These are phyloP conservation scores for Jamesozyma hellenica DNA, from an alignment of 805 yeast genomes.

Conservation along the genomic window DNA sequence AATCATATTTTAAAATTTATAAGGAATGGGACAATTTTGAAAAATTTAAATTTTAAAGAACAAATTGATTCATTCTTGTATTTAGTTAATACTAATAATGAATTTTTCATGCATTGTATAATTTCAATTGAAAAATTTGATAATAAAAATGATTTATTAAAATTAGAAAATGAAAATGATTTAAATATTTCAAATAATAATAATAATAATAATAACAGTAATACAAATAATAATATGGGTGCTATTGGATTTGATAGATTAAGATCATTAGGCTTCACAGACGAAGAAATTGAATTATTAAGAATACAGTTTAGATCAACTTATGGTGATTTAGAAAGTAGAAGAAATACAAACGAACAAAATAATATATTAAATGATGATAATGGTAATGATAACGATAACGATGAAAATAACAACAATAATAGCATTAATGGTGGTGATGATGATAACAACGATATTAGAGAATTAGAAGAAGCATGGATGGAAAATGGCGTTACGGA, in stretches of 20 bases:
- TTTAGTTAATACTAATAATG: slow-evolving; percentile 12
- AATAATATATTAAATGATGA: slow-evolving; percentile 7
- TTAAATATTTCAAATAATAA: neutral
- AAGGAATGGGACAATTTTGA: slow-evolving; percentile 22
- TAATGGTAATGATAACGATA: slow-evolving; percentile 11
- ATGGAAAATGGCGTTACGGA: slow-evolving; percentile 60
- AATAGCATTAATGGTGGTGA: slow-evolving; percentile 11
- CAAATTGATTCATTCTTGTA: neutral
- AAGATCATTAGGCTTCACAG: slow-evolving; percentile 73
- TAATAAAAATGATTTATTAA: slow-evolving; percentile 39
- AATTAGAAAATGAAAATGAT: slow-evolving; percentile 50
- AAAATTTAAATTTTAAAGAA: neutral
- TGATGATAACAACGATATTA: slow-evolving; percentile 32
- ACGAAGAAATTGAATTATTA: slow-evolving; percentile 61
- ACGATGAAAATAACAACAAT: slow-evolving; percentile 8
- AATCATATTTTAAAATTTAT: slow-evolving; percentile 22
- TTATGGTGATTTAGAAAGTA: slow-evolving; percentile 37
- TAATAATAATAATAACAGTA: slow-evolving; percentile 5
- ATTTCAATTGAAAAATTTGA: slow-evolving; percentile 42
- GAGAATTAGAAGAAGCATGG: slow-evolving; percentile 80
- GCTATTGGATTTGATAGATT: slow-evolving; percentile 82
- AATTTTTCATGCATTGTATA: slow-evolving; percentile 67
- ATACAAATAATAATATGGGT: slow-evolving; percentile 31
- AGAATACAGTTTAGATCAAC: slow-evolving; percentile 65
- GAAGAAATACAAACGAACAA: slow-evolving; percentile 10